Conservation (phyloP, 169 alveolate genomes). For the Plasmodium chabaudi region DNA sequence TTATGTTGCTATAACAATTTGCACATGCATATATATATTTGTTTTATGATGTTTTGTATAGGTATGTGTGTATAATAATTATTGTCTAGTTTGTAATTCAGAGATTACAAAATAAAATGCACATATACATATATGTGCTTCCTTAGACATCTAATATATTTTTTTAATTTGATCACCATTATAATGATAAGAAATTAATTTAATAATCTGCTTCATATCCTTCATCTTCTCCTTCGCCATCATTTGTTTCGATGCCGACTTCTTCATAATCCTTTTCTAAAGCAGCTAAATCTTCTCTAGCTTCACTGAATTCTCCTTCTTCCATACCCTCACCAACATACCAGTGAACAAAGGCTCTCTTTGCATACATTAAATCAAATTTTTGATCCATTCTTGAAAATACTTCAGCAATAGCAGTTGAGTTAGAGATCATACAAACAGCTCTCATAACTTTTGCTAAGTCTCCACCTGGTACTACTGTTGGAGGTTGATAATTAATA, state of each 20-base stretch:
- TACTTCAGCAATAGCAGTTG: constrained; percentile 99
- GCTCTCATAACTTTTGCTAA: constrained; percentile 99
- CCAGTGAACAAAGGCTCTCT: constrained; percentile 99
- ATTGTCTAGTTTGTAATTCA: background rate
- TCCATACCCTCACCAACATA: constrained; percentile 99
- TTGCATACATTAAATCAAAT: constrained; percentile 98
- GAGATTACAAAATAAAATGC: background rate
- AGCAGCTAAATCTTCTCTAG: constrained; percentile 99
- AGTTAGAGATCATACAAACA: constrained; percentile 98
- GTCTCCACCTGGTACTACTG: constrained; percentile 99
- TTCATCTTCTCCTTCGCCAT: constrained; percentile 77
- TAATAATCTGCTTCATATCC: constrained; percentile 75
- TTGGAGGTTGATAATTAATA: constrained; percentile 99
- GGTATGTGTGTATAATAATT: too few relatives aligned
- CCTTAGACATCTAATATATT: background rate
- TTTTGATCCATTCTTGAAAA: constrained; percentile 97
- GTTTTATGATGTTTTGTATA: too few relatives aligned
- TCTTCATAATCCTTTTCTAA: constrained; percentile 98
- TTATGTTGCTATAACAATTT: too few relatives aligned
- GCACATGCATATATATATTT: too few relatives aligned
- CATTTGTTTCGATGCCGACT: constrained; percentile 94
- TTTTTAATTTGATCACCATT: background rate
- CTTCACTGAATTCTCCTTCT: constrained; percentile 99
- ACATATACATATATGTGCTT: constrained; percentile 2
- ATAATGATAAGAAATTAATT: background rate